Conservation (phyloP, 352 stramenopile genomes). For the Pythium sp. region DNA sequence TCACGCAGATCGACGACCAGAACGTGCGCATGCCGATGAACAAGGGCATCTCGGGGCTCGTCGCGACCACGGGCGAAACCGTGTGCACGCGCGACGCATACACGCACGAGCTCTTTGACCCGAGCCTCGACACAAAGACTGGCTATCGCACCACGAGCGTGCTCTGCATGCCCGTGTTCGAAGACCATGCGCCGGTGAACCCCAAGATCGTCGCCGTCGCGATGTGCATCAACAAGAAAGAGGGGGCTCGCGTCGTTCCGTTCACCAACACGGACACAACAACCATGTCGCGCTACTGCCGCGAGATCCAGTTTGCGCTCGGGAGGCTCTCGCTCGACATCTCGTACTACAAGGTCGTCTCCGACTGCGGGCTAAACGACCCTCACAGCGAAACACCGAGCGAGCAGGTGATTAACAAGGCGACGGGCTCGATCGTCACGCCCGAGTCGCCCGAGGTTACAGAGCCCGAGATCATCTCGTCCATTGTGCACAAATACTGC, state of each 20-base stretch:
- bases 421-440: slow-evolving; percentile 7
- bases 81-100: slow-evolving; percentile 59
- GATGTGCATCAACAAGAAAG: slow-evolving; percentile 88
- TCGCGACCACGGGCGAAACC: slow-evolving; percentile 45
- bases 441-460: slow-evolving; percentile 26
- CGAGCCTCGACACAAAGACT: slow-evolving; percentile 58
- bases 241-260: slow-evolving; percentile 31
- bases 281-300: slow-evolving; percentile 56
- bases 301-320: slow-evolving; percentile 66
- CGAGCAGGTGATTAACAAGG: slow-evolving; percentile 10
- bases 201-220: slow-evolving; percentile 65
- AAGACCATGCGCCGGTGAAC: slow-evolving; percentile 51
- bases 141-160: slow-evolving; percentile 70
- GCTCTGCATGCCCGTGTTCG: slow-evolving; percentile 64
- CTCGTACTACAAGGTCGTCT: slow-evolving; percentile 70
- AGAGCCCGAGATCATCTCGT: slow-evolving; percentile 53
- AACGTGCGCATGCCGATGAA: slow-evolving; percentile 60
- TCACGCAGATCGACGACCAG: slow-evolving; percentile 52
- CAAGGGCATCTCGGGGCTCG: slow-evolving; percentile 56
- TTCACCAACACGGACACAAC: slow-evolving; percentile 46
- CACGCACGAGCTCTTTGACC: slow-evolving; percentile 54
- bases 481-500: slow-evolving; percentile 61
- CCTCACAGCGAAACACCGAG: neutral
- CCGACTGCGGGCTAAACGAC: slow-evolving; percentile 36
- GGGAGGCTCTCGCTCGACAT: slow-evolving; percentile 61